Percentiles rank a stretch among this genome's conserved stretches.
phyloP scores from a whole-genome alignment of 73 alveolate species.

The Diophrys appendiculata region DNA sequence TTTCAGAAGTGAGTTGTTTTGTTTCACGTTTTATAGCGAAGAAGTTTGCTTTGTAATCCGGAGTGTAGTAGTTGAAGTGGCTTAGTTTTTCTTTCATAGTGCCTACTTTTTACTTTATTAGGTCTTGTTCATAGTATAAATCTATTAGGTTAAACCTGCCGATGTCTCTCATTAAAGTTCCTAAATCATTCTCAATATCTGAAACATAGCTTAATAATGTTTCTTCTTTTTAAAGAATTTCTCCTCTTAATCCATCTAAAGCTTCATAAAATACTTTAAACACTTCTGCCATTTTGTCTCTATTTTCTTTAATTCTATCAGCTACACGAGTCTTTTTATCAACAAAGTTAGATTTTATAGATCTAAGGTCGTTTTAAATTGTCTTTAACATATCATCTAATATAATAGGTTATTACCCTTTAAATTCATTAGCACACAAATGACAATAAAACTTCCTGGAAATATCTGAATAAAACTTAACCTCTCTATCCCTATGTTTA shows the following conservation, averaged over 20 bases:
- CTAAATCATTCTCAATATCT: conserved; percentile 12
- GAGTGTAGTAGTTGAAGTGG: conserved; percentile 35
- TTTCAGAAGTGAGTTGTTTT: conserved; percentile 20
- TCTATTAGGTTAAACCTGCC: conserved; percentile 27
- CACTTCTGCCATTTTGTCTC: conserved; percentile 35
- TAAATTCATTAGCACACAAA: conserved; percentile 17
- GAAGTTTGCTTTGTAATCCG: conserved; percentile 9
- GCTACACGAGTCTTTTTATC: conserved; percentile 25
- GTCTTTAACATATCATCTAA: not conserved
- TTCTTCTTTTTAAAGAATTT: conserved; percentile 27
- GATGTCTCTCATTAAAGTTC: conserved; percentile 11
- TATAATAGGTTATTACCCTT: conserved; percentile 24
- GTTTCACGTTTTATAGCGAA: conserved; percentile 23
- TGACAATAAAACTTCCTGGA: conserved; percentile 40
- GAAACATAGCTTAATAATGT: conserved; percentile 14
- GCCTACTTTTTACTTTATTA: not conserved
- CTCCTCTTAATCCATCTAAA: conserved; percentile 26
- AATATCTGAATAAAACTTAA: conserved; percentile 29
- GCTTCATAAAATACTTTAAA: conserved; percentile 45
- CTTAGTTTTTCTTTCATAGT: conserved; percentile 33
- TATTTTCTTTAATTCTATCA: conserved; percentile 16
- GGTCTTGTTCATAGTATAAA: conserved; percentile 38
- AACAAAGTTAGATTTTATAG: conserved; percentile 15
- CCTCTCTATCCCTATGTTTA: conserved; percentile 36
- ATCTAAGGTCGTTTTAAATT: conserved; percentile 18